phyloP scores from a whole-genome alignment of 2,329 filamentous ascomycete genomes.

The Sporothrix variecibatus region DNA sequence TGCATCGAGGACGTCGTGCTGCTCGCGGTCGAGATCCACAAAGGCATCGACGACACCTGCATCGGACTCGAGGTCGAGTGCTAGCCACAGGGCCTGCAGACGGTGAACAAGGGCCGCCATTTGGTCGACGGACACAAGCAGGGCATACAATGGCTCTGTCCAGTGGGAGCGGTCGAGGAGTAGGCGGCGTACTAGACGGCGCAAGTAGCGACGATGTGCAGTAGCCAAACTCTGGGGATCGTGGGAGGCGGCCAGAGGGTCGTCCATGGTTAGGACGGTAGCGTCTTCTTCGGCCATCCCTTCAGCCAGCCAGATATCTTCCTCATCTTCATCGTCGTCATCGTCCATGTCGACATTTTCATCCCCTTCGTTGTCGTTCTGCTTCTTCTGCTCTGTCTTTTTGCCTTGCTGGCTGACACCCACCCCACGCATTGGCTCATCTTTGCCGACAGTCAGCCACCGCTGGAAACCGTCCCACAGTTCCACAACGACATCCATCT shows the following conservation, averaged over 20 bases:
- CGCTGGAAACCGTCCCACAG: constrained; percentile 77
- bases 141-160: constrained; percentile 64
- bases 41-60: constrained; percentile 78
- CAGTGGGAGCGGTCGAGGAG: constrained; percentile 64
- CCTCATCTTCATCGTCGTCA: constrained; percentile 37
- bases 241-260: constrained; percentile 36
- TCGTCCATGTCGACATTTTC: background rate
- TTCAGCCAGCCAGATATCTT: constrained; percentile 47
- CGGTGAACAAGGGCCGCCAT: constrained; percentile 76
- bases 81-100: constrained; percentile 73
- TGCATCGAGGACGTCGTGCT: constrained; percentile 65
- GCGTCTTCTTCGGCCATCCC: constrained; percentile 24
- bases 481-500: constrained; percentile 81
- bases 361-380: background rate
- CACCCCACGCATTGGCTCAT: constrained; percentile 33
- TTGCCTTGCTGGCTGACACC: background rate
- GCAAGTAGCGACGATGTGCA: constrained; percentile 77
- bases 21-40: constrained; percentile 70
- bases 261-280: constrained; percentile 27
- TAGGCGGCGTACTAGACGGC: constrained; percentile 65
- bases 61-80: constrained; percentile 78
- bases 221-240: constrained; percentile 83
- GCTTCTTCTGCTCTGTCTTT: background rate
- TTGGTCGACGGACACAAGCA: constrained; percentile 76
- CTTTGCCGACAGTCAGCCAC: constrained; percentile 64